A percentile compares a stretch with the other conserved stretches of the same genome.
Evolutionary conservation across 164 flowering plant species (phyloP).

Genomic region (Magnolia changhungtana): DNA sequence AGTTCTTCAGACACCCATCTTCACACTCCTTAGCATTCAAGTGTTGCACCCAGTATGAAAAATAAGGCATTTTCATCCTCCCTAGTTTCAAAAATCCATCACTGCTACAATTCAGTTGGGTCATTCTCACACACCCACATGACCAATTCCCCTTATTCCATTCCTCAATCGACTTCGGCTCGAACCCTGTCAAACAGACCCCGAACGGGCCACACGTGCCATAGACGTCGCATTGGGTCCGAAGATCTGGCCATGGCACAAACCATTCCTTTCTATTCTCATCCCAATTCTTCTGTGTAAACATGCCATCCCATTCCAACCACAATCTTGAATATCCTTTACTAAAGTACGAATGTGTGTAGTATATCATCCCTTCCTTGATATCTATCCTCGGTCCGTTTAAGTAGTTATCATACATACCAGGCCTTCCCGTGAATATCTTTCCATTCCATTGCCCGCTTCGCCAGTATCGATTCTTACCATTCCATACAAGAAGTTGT

Average conservation of each 20-base stretch:
- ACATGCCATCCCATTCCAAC: background rate
- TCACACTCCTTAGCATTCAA: too few relatives aligned
- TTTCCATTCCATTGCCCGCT: conserved; percentile 20
- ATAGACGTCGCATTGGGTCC: conserved; percentile 9
- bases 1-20: too few relatives aligned
- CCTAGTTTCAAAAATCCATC: too few relatives aligned
- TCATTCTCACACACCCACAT: conserved; percentile 17
- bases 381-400: background rate
- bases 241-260: background rate
- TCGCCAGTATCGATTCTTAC: conserved; percentile 12
- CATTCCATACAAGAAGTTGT: conserved; percentile 12
- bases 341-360: background rate
- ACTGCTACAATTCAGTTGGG: background rate
- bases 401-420: background rate
- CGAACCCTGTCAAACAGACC: conserved; percentile 15
- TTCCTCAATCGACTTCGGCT: conserved; percentile 7
- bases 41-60: too few relatives aligned
- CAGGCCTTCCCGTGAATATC: conserved; percentile 8
- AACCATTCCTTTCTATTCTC: conserved; percentile 8
- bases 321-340: background rate
- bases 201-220: conserved; percentile 17
- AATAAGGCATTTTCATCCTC: too few relatives aligned
- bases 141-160: conserved; percentile 17
- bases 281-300: background rate
- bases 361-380: background rate